Evolutionary conservation across 371 early-diverging fungal genomes (phyloP).

Genomic region (Syncephalastrum racemosum): DNA sequence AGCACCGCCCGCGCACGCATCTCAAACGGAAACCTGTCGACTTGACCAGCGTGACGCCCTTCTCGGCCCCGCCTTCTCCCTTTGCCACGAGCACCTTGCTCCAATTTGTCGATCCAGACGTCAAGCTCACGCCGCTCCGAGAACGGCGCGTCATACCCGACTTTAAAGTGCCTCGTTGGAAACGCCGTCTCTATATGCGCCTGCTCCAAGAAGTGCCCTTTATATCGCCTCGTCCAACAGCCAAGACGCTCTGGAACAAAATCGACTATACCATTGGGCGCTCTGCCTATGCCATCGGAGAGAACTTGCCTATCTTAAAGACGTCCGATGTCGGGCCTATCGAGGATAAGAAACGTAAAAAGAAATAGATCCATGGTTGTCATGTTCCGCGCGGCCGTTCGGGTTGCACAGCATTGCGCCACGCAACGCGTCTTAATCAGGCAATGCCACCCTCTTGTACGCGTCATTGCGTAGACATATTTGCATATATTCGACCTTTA

Average conservation of each 20-base stretch:
- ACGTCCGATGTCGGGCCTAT: no score
- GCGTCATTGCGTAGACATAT: no score
- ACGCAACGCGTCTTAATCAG: no score
- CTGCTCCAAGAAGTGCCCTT: slow-evolving; percentile 30
- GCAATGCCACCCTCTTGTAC: no score
- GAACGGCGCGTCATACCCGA: background rate
- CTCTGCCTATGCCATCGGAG: no score
- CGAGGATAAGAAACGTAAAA: no score
- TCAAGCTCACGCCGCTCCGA: background rate
- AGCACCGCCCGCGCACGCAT: slow-evolving; percentile 10
- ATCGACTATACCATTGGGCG: no score
- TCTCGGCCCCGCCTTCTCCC: slow-evolving; percentile 16
- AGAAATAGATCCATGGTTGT: no score
- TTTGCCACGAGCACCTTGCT: slow-evolving; percentile 15
- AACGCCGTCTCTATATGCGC: slow-evolving; percentile 27
- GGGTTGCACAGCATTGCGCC: no score
- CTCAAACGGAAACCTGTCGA: slow-evolving; percentile 2
- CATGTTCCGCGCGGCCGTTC: no score
- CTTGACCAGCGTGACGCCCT: slow-evolving; percentile 5
- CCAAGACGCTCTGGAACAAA: slow-evolving; percentile 20
- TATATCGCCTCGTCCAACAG: slow-evolving; percentile 14
- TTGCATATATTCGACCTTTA: no score
- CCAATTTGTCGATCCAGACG: slow-evolving; percentile 13
- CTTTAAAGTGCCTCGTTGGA: slow-evolving; percentile 12
- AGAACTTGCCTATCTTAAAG: no score